A percentile compares a stretch with the other conserved stretches of the same genome.
Evolutionary conservation across 352 stramenopile genomes (phyloP).

Genomic region (Pythium volutum): DNA sequence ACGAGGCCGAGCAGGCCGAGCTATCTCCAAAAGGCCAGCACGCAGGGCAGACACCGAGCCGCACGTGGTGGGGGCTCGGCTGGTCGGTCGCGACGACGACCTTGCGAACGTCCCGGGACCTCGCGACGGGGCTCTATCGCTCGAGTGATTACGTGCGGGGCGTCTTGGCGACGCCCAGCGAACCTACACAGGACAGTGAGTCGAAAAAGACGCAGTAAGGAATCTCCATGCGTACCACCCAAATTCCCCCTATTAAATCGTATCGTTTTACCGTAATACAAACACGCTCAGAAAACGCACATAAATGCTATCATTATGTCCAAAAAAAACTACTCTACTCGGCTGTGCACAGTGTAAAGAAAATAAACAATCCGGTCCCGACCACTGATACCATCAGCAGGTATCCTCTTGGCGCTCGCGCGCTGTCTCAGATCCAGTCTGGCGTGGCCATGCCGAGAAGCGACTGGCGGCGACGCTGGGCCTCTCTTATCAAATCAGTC

Average conservation of each 20-base stretch:
- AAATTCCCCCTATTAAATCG: no score
- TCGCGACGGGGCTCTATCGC: constrained; percentile 43
- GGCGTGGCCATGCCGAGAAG: not conserved
- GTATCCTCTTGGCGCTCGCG: not conserved
- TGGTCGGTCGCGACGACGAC: constrained; percentile 44
- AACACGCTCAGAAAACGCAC: no score
- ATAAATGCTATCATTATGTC: not conserved
- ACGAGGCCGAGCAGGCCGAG: constrained; percentile 9
- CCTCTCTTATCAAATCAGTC: not conserved
- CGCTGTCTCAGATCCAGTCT: not conserved
- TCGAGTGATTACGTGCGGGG: constrained; percentile 39
- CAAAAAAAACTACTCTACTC: no score
- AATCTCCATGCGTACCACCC: no score
- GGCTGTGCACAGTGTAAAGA: no score
- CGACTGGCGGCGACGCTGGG: not conserved
- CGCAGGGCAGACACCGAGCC: not conserved
- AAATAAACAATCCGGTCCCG: no score
- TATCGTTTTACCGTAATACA: no score
- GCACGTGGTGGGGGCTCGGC: constrained; percentile 21
- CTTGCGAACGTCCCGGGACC: constrained; percentile 39
- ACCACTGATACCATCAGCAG: no score
- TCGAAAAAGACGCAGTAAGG: constrained; percentile 11
- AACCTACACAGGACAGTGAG: not conserved
- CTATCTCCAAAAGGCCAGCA: constrained; percentile 21
- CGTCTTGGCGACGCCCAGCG: constrained; percentile 22